Evolutionary conservation across 1,284 basidiomycete genomes (phyloP).

Genomic region (Omphalotus olearius): DNA sequence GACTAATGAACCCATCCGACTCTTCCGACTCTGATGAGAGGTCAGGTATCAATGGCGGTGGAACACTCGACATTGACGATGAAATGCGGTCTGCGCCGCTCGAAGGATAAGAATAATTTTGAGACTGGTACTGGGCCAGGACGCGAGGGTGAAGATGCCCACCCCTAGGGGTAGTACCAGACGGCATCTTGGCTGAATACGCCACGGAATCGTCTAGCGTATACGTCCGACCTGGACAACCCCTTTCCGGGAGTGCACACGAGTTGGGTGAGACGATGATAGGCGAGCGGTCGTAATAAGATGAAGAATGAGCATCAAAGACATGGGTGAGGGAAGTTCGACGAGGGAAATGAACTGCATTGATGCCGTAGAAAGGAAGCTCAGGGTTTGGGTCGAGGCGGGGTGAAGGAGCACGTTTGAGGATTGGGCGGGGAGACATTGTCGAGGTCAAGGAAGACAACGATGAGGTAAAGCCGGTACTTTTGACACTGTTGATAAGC

Average conservation of each 20-base stretch:
- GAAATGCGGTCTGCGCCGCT: constrained; percentile 17
- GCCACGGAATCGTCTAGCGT: constrained; percentile 32
- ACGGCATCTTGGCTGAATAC: constrained; percentile 12
- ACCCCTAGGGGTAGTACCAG: constrained; percentile 22
- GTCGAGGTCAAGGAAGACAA: neutral
- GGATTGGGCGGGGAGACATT: constrained; percentile 37
- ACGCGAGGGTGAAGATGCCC: constrained; percentile 47
- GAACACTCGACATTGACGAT: constrained; percentile 16
- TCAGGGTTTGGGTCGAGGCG: constrained; percentile 15
- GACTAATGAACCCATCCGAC: constrained; percentile 45
- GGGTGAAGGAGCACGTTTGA: constrained; percentile 29
- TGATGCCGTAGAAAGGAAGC: constrained; percentile 17
- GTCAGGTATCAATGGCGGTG: constrained; percentile 54
- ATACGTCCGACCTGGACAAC: constrained; percentile 67
- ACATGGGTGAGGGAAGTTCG: constrained; percentile 52
- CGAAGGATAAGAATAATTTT: constrained; percentile 21
- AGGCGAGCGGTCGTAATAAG: constrained; percentile 66
- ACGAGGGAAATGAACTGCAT: constrained; percentile 52
- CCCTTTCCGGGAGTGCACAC: constrained; percentile 66
- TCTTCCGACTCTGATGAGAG: constrained; percentile 62
- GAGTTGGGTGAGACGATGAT: constrained; percentile 62
- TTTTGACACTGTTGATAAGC: constrained; percentile 1
- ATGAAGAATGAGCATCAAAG: constrained; percentile 49
- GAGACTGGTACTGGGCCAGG: constrained; percentile 16
- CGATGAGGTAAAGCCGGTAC: neutral